A percentile compares a stretch with the other conserved stretches of the same genome.
Conservation (phyloP, 2,329 filamentous ascomycete species). For the Ascochyta clinopodiicola region DNA sequence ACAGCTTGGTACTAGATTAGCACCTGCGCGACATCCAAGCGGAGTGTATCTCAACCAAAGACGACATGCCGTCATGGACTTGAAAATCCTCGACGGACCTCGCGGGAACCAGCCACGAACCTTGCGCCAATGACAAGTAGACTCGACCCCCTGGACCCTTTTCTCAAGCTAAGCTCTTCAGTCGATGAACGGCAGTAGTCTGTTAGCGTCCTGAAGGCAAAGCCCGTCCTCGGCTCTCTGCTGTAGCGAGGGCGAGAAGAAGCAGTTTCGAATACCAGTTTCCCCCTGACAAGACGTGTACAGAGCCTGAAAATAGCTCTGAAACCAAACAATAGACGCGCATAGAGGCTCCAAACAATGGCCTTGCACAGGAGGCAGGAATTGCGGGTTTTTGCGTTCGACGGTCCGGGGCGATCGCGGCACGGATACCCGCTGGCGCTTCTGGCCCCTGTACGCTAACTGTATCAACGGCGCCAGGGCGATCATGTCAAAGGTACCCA, state of each 20-base stretch:
- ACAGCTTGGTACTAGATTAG: neutral
- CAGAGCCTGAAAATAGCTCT: constrained; percentile 8
- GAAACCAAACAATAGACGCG: constrained; percentile 21
- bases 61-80: constrained; percentile 12
- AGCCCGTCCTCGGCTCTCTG: neutral
- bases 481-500: neutral
- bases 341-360: constrained; percentile 10
- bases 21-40: constrained; percentile 2
- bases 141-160: neutral
- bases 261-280: neutral
- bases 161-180: neutral
- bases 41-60: neutral
- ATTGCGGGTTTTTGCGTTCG: constrained; percentile 6
- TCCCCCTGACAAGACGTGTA: neutral
- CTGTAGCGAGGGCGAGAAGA: constrained; percentile 4
- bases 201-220: neutral
- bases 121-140: constrained; percentile 7
- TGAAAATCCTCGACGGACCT: constrained; percentile 4
- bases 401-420: constrained; percentile 17
- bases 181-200: neutral
- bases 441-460: constrained; percentile 6
- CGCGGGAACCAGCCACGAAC: neutral
- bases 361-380: constrained; percentile 8
- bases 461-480: constrained; percentile 1
- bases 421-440: constrained; percentile 11